Evolutionary conservation across 2,329 filamentous ascomycete species (phyloP).

Genomic region (Aspergillus sp.): DNA sequence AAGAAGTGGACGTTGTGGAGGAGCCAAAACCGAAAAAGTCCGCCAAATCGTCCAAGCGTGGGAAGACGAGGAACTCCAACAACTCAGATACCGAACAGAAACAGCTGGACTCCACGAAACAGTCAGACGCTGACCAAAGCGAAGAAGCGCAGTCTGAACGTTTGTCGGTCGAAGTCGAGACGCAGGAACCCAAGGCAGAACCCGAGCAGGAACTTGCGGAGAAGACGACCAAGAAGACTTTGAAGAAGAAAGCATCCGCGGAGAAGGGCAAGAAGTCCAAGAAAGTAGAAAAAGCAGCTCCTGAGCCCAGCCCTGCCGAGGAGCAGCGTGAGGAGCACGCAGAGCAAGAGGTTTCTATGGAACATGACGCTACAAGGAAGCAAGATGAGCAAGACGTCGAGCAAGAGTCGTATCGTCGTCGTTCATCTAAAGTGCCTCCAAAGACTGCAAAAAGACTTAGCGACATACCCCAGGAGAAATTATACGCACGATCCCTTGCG

Average conservation of each 20-base stretch:
- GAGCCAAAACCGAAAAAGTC: not conserved
- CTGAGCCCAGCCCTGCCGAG: not conserved
- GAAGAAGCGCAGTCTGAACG: conserved; percentile 13
- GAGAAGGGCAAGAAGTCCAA: conserved; percentile 2
- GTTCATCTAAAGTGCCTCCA: conserved; percentile 29
- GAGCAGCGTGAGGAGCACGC: not conserved
- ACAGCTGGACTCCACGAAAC: not conserved
- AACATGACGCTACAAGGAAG: conserved; percentile 7
- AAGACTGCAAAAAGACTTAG: conserved; percentile 39
- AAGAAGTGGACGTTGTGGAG: conserved; percentile 1
- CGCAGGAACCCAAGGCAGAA: not conserved
- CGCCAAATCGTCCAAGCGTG: conserved; percentile 3
- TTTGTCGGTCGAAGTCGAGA: conserved; percentile 21
- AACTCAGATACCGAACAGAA: not conserved
- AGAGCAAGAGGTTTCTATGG: not conserved
- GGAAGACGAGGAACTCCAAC: conserved; percentile 6
- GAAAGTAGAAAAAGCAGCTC: conserved; percentile 1
- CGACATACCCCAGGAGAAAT: conserved; percentile 36
- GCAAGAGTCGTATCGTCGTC: conserved; percentile 16
- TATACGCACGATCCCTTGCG: conserved; percentile 30
- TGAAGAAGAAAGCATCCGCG: not conserved
- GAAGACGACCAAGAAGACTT: not conserved
- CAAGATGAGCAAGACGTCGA: conserved; percentile 18
- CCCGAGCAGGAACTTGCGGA: not conserved
- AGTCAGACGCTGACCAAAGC: conserved; percentile 6